Base-by-base conservation (phyloP, 2,329 filamentous ascomycete species). In the Fusarium sp. region DNA sequence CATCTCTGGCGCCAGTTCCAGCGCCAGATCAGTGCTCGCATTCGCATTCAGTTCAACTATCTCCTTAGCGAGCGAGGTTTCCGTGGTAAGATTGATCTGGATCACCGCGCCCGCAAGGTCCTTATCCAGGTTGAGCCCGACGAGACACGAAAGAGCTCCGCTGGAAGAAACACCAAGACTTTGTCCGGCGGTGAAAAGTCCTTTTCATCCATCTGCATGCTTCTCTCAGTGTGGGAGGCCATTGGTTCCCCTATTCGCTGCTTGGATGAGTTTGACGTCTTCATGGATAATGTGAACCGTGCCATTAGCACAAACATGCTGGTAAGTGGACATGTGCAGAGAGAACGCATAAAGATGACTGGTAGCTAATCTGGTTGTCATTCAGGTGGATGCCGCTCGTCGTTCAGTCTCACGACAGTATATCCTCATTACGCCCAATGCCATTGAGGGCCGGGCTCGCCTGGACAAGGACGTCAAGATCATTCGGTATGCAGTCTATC, bases 241-340 rank as follows among this genome's bases (percentile, higher is more conserved):
- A 99, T 99, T 93, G 96, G 97, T 12, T 97, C 95, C 20, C 96
- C 95, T 1, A 93, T 99, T 70, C 91, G 97, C 64, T 99, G 97
- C 80, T 87, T 99, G 63, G 97, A 99, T 83, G 97, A 99, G 83
- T 99, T 98, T 80, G 97, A 99, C 81, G 97, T 99, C 35, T 99
- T 98, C 87, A 99, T 99, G 97, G 97, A 99, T 83, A 95, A 93
- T 76, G 94, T 98, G 68, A 99, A 99, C 83, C 91, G 97, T 70
- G 94, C 94, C 65, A 94, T 97, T 76, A 97, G 94, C 80, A 98
- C 97, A 78, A 93, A 94, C 72, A 95, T 99, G 93, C 93, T 99
- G 82, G 93, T 95, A 85, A 86, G 91, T 88, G 50, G 2, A 35
- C 17, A 32, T 47, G 37, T 11, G 38, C n/a, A 17, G 11, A 14